A percentile compares a stretch with the other conserved stretches of the same genome.
These are phyloP conservation scores for Zarea fungicola DNA, from an alignment of 2,329 filamentous ascomycete genomes.

Conservation along the genomic window DNA sequence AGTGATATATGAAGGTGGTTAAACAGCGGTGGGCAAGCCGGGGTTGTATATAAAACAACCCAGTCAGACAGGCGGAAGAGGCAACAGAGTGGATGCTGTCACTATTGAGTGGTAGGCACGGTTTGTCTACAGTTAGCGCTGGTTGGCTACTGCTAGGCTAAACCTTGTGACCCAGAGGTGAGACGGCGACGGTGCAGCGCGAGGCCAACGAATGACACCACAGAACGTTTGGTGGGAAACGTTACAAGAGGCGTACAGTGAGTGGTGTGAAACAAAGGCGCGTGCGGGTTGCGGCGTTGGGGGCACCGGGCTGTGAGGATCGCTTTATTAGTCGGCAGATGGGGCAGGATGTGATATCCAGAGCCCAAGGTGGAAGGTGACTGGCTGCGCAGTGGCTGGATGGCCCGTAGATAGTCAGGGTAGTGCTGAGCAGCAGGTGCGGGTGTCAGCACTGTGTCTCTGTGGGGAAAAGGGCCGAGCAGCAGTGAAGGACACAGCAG, in stretches of 20 bases:
- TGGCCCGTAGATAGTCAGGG: background rate
- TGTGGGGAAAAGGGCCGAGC: slow-evolving; percentile 12
- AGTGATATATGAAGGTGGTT: background rate
- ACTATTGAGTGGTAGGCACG: slow-evolving; percentile 1
- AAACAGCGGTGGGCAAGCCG: slow-evolving; percentile 2
- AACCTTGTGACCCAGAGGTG: slow-evolving; percentile 12
- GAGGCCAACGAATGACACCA: no score
- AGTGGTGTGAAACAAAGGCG: background rate
- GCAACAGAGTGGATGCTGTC: background rate
- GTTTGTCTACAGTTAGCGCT: slow-evolving; percentile 6
- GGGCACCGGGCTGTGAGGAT: no score
- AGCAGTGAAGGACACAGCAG: background rate
- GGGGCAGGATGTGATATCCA: background rate
- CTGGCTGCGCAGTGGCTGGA: background rate
- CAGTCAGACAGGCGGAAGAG: background rate
- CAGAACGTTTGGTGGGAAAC: slow-evolving; percentile 12
- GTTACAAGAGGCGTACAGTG: slow-evolving; percentile 2
- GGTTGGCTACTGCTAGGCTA: background rate
- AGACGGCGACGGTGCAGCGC: slow-evolving; percentile 2
- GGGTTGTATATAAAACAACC: slow-evolving; percentile 10
- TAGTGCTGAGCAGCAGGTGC: slow-evolving; percentile 13
- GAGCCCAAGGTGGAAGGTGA: slow-evolving; percentile 12
- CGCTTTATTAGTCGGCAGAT: no score
- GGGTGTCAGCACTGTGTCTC: slow-evolving; percentile 6
- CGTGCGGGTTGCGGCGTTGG: background rate